Base-by-base conservation (phyloP, 331 rosid genomes). In the Rosa hybrid region DNA sequence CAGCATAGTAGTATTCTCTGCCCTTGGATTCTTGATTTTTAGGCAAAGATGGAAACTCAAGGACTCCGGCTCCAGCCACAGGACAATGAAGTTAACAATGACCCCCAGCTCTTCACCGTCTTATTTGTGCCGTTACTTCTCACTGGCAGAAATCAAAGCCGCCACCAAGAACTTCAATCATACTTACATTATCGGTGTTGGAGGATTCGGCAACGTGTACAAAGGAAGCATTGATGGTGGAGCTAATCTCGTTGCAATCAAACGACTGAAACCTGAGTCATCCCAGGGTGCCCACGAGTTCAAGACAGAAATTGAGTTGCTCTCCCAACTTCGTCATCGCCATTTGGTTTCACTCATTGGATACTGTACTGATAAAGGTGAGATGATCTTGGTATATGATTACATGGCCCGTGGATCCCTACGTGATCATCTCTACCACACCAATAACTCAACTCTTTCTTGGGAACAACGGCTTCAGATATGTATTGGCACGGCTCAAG, bases 401-500 rank as follows among this genome's bases (percentile, higher is more conserved):
- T 75, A 51, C 64, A 75, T 57, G 41, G 21, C 78, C 2, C 69
- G 27, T 1, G 84, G 84, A 11, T 71, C 81, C 20, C 81, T 84
- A 13, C 57, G 45, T 6, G 72, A 69, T 16, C 87, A 80, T 72
- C 87, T 84, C 12, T 76, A 76, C 21, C 41, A 51, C 6, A 18
- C 75, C 0, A 10, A 71, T 4, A 70, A 80, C 20, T 75, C 76
- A 1, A 65, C 82, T 6, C 87, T 84, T 2, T 5, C 79, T 0
- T 84, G 87, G 87, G 69, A 80, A 3, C 84, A 45, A n/a, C 76
- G 84, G 27, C 82, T 84, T 11, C 14, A 51, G 20, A 64, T 80
- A 1, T 71, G 87, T 23, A 63, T 84, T 2, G 82, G 82, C 17
- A 81, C 84, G 0, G 87, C 87, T 0, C 67, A 45, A 0, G 87